phyloP scores from a whole-genome alignment of 2,329 filamentous ascomycete species.

The Monosporascus sp. region DNA sequence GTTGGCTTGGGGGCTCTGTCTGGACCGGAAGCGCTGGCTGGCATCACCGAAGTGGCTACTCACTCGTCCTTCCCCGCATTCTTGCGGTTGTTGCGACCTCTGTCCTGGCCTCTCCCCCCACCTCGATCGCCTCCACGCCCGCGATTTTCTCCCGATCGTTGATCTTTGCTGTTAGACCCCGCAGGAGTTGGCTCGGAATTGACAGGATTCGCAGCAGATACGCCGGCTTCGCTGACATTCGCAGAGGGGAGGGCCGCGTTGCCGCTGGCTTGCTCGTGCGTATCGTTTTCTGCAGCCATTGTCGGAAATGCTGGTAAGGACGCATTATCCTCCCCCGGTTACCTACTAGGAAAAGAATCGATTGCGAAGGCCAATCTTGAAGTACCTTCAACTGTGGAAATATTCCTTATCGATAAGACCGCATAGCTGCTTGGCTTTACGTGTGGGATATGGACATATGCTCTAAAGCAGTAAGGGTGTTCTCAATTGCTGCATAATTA shows the following conservation, averaged over 20 bases:
- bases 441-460: too few relatives aligned
- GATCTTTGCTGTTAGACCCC: conserved; percentile 8
- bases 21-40: not conserved
- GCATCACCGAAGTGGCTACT: conserved; percentile 12
- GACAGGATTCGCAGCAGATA: too few relatives aligned
- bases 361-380: too few relatives aligned
- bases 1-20: conserved; percentile 16
- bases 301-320: conserved; percentile 13
- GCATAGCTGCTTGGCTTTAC: too few relatives aligned
- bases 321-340: conserved; percentile 9
- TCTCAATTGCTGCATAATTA: too few relatives aligned
- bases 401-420: too few relatives aligned
- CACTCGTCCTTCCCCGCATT: conserved; percentile 8
- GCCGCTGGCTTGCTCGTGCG: conserved; percentile 4
- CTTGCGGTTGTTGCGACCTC: conserved; percentile 12
- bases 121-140: conserved; percentile 8
- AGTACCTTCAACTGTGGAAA: too few relatives aligned
- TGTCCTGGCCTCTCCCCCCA: not conserved
- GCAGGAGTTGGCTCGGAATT: conserved; percentile 7
- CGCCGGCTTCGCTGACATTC: conserved; percentile 1
- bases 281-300: conserved; percentile 16
- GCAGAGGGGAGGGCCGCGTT: not conserved
- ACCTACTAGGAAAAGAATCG: not conserved
- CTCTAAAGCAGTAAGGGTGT: too few relatives aligned
- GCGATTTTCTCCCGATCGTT: conserved; percentile 13